These are phyloP conservation scores for Trichoderma afroharzianum DNA, from an alignment of 2,329 filamentous ascomycete genomes.

Conservation along the genomic window DNA sequence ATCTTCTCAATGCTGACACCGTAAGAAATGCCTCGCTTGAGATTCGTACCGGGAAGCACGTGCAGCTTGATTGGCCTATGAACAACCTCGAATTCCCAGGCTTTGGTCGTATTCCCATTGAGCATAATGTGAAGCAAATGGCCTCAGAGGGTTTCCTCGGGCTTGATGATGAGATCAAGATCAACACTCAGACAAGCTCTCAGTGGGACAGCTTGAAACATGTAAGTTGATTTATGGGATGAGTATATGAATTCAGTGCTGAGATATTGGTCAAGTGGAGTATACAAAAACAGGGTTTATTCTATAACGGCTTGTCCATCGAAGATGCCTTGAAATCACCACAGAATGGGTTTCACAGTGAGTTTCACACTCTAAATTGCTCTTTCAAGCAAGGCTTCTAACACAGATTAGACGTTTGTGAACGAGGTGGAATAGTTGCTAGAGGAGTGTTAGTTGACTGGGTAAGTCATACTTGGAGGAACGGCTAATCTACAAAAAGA, in stretches of 20 bases:
- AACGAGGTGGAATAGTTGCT: not conserved
- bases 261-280: not conserved
- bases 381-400: not conserved
- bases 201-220: slow-evolving; percentile 2
- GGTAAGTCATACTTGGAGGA: not conserved
- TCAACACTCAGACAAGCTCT: slow-evolving; percentile 1
- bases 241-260: not conserved
- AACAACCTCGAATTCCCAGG: not conserved
- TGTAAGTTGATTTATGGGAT: not conserved
- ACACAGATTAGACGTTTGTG: not conserved
- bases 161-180: not conserved
- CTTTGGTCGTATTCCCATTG: not conserved
- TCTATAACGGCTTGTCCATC: not conserved
- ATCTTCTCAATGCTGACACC: not conserved
- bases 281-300: not conserved
- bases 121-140: not conserved
- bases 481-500: not conserved
- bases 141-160: not conserved
- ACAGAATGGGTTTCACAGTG: not conserved
- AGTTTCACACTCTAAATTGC: not conserved
- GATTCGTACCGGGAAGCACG: not conserved
- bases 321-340: not conserved
- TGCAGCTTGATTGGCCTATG: not conserved
- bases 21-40: not conserved
- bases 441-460: not conserved